Conservation (phyloP, 2,329 filamentous ascomycete species). For the Didymella exigua region DNA sequence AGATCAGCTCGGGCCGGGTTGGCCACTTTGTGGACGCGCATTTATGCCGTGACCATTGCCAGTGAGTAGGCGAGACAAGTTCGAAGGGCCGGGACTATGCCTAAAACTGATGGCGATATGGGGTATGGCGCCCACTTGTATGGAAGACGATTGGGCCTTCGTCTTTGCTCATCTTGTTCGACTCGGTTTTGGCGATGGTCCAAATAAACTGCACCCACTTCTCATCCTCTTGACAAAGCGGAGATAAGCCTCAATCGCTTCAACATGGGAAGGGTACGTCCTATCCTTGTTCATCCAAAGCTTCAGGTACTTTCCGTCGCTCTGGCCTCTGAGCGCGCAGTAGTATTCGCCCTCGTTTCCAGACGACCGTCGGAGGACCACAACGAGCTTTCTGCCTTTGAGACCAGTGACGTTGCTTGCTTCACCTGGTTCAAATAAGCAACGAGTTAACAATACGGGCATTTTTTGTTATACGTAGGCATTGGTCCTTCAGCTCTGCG, state of each 20-base stretch:
- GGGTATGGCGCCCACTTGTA: background rate
- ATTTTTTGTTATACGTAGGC: constrained; percentile 4
- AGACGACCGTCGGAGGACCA: constrained; percentile 29
- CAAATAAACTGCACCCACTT: constrained; percentile 26
- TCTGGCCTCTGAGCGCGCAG: constrained; percentile 30
- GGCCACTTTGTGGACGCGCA: background rate
- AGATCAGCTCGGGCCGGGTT: too few relatives aligned
- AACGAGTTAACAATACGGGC: background rate
- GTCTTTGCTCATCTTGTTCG: background rate
- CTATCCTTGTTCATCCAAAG: constrained; percentile 38
- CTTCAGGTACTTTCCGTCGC: constrained; percentile 35
- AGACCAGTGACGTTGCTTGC: constrained; percentile 28
- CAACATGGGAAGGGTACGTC: constrained; percentile 29
- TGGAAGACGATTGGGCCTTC: background rate
- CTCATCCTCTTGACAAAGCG: constrained; percentile 36
- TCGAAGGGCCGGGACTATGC: too few relatives aligned
- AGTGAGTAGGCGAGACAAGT: too few relatives aligned
- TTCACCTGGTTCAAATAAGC: constrained; percentile 5
- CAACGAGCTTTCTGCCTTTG: constrained; percentile 25
- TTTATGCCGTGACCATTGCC: too few relatives aligned
- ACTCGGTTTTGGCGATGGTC: constrained; percentile 20
- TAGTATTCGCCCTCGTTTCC: constrained; percentile 27
- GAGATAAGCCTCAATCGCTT: constrained; percentile 34
- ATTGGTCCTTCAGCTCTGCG: background rate
- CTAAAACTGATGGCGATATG: background rate